These are phyloP conservation scores for Phytophthora cryptogea DNA, from an alignment of 352 stramenopile species.

Conservation along the genomic window DNA sequence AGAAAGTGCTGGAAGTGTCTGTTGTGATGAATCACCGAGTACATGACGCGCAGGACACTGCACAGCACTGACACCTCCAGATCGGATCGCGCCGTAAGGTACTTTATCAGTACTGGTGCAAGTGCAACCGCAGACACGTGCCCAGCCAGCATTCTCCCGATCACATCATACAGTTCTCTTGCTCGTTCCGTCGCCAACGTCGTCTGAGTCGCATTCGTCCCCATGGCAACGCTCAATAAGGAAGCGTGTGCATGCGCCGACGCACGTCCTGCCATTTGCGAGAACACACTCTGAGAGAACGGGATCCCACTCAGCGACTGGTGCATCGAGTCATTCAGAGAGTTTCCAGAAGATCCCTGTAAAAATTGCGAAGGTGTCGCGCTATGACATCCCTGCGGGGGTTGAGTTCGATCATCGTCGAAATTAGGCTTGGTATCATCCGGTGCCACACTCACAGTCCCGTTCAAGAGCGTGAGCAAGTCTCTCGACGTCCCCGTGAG, in stretches of 20 bases:
- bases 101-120: conserved; percentile 55
- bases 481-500: conserved; percentile 39
- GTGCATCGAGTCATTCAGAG: conserved; percentile 33
- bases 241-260: conserved; percentile 44
- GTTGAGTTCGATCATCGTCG: conserved; percentile 23
- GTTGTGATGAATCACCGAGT: conserved; percentile 56
- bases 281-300: conserved; percentile 68
- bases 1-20: conserved; percentile 56
- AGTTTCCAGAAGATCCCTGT: conserved; percentile 25
- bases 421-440: conserved; percentile 3
- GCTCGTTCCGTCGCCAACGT: conserved; percentile 41
- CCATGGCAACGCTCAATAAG: conserved; percentile 37
- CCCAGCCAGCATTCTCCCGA: conserved; percentile 57
- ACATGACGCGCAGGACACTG: conserved; percentile 58
- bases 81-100: conserved; percentile 46
- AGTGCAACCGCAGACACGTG: conserved; percentile 47
- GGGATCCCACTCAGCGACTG: conserved; percentile 20
- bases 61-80: conserved; percentile 42
- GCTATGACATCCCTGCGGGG: conserved; percentile 20
- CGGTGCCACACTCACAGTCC: conserved; percentile 7
- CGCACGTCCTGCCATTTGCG: conserved; percentile 46
- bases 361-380: conserved; percentile 27
- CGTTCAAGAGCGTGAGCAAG: conserved; percentile 38
- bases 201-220: conserved; percentile 40
- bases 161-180: conserved; percentile 51